These are phyloP conservation scores for Suillus plorans DNA, from an alignment of 768 basidiomycete species.

Conservation along the genomic window DNA sequence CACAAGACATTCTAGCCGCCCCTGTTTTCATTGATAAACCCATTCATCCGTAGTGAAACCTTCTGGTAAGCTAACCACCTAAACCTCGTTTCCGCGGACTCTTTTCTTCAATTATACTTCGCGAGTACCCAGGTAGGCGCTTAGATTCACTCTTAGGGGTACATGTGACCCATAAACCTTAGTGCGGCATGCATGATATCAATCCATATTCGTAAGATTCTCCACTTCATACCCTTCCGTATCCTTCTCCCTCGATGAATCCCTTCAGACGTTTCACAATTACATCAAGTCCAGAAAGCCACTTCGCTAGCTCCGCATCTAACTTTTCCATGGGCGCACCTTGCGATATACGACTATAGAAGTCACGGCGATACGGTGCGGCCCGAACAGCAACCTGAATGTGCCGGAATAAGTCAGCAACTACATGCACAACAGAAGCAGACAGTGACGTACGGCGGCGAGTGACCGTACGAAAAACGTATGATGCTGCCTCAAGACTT, in stretches of 20 bases:
- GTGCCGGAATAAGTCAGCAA: background rate
- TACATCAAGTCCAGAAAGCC: slow-evolving; percentile 61
- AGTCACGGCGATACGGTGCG: slow-evolving; percentile 60
- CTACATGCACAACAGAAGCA: background rate
- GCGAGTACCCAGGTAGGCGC: background rate
- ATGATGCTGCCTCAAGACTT: slow-evolving; percentile 65
- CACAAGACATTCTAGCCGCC: background rate
- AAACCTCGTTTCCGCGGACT: slow-evolving; percentile 4
- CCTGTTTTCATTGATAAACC: background rate
- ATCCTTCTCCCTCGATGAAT: slow-evolving; percentile 59
- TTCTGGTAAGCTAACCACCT: too few relatives aligned
- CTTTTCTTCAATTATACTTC: background rate
- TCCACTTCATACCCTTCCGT: slow-evolving; percentile 49
- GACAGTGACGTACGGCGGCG: slow-evolving; percentile 27
- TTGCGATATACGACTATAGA: slow-evolving; percentile 61
- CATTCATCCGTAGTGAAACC: background rate
- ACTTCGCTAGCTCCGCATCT: slow-evolving; percentile 53
- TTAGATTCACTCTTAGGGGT: background rate
- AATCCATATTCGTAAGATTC: slow-evolving; percentile 15
- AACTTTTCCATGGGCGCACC: slow-evolving; percentile 63
- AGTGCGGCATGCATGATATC: background rate
- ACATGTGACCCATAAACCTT: background rate
- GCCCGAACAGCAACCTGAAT: slow-evolving; percentile 60
- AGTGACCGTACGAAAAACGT: slow-evolving; percentile 61
- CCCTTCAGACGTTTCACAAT: slow-evolving; percentile 49